These are phyloP conservation scores for Exophiala alcalophila DNA, from an alignment of 2,329 filamentous ascomycete genomes.

Conservation along the genomic window DNA sequence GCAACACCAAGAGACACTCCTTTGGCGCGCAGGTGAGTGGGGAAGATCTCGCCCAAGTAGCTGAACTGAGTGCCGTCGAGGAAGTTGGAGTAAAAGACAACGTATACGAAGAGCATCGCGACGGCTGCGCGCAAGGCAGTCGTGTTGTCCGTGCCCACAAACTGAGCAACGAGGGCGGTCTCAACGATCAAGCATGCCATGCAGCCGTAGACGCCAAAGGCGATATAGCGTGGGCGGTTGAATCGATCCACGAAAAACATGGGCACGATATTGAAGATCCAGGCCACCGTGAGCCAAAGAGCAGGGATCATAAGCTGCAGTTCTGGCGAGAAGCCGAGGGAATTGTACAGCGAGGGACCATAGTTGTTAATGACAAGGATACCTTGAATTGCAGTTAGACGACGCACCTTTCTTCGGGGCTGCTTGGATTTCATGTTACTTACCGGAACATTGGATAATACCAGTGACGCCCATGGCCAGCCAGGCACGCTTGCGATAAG, in stretches of 20 bases:
- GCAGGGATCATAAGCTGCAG: not conserved
- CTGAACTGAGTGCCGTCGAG: slow-evolving; percentile 5
- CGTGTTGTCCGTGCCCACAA: slow-evolving; percentile 24
- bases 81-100: not conserved
- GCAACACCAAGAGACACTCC: slow-evolving; percentile 5
- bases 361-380: slow-evolving; percentile 19
- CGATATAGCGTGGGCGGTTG: not conserved
- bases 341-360: not conserved
- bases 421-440: too few relatives aligned
- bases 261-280: not conserved
- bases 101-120: slow-evolving; percentile 34
- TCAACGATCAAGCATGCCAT: not conserved
- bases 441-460: slow-evolving; percentile 32
- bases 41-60: slow-evolving; percentile 11
- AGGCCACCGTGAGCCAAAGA: not conserved
- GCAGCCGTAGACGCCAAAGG: not conserved
- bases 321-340: not conserved
- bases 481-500: slow-evolving; percentile 19
- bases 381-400: too few relatives aligned
- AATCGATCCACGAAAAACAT: not conserved
- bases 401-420: too few relatives aligned
- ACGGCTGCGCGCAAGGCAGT: slow-evolving; percentile 35
- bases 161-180: not conserved
- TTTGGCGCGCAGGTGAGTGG: slow-evolving; percentile 12
- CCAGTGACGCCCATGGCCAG: slow-evolving; percentile 16